Percentiles rank a stretch among this genome's conserved stretches.
These are phyloP conservation scores for Mycena capillaripes DNA, from an alignment of 768 basidiomycete genomes.

Conservation along the genomic window DNA sequence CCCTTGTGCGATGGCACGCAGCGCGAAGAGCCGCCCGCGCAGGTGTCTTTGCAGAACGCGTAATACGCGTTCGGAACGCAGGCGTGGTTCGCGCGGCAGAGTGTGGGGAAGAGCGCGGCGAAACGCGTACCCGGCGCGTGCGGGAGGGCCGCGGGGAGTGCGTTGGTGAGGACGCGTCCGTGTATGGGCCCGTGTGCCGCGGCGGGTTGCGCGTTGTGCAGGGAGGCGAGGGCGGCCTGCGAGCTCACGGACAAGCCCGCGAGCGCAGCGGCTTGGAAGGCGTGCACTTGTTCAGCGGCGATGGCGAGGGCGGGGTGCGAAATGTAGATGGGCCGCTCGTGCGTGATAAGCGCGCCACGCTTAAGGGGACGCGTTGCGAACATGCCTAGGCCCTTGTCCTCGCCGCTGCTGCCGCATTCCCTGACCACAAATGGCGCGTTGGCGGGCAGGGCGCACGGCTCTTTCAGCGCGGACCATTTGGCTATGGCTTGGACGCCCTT, in stretches of 20 bases:
- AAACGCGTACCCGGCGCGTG: neutral
- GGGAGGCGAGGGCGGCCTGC: conserved; percentile 21
- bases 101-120: conserved; percentile 23
- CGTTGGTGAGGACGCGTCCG: conserved; percentile 31
- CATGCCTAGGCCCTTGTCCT: conserved; percentile 31
- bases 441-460: neutral
- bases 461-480: conserved; percentile 8
- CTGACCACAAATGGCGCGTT: conserved; percentile 23
- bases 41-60: conserved; percentile 13
- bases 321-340: conserved; percentile 32
- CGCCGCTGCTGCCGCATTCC: neutral
- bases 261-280: conserved; percentile 12
- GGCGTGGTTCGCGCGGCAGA: conserved; percentile 36
- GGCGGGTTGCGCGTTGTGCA: conserved; percentile 22
- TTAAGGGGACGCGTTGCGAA: conserved; percentile 28
- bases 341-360: conserved; percentile 33
- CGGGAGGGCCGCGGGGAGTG: conserved; percentile 14
- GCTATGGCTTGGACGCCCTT: conserved; percentile 17
- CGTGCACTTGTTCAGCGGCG: conserved; percentile 6
- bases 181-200: neutral
- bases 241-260: conserved; percentile 20
- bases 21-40: conserved; percentile 18
- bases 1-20: conserved; percentile 26
- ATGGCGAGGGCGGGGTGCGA: conserved; percentile 3
- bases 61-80: conserved; percentile 35